phyloP scores from a whole-genome alignment of 768 basidiomycete genomes.

The Boletus sp. region DNA sequence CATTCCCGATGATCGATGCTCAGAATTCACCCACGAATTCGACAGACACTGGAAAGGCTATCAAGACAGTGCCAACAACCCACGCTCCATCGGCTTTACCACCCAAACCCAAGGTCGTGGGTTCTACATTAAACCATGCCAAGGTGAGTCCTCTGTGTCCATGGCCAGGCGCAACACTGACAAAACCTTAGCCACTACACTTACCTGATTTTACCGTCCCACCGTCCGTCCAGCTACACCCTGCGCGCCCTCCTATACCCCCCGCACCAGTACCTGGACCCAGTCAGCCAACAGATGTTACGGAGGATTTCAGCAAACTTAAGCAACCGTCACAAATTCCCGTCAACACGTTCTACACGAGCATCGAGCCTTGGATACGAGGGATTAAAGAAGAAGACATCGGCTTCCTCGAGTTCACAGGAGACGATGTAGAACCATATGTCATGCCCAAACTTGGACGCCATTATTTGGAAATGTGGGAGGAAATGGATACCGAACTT shows the following conservation, averaged over 20 bases:
- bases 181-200: slow-evolving; percentile 21
- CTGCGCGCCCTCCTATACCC: slow-evolving; percentile 59
- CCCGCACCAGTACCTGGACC: slow-evolving; percentile 72
- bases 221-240: slow-evolving; percentile 45
- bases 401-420: slow-evolving; percentile 86
- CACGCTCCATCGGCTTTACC: slow-evolving; percentile 37
- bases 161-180: slow-evolving; percentile 9
- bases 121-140: slow-evolving; percentile 40
- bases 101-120: slow-evolving; percentile 56
- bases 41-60: slow-evolving; percentile 49
- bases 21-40: slow-evolving; percentile 6
- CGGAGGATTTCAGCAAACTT: slow-evolving; percentile 82
- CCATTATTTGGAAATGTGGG: slow-evolving; percentile 92
- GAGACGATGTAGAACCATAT: slow-evolving; percentile 87
- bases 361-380: slow-evolving; percentile 87
- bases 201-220: slow-evolving; percentile 67
- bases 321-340: slow-evolving; percentile 72
- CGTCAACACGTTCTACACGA: slow-evolving; percentile 78
- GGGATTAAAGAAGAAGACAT: slow-evolving; percentile 92
- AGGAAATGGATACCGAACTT: slow-evolving; percentile 76
- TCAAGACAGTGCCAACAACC: slow-evolving; percentile 57
- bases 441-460: slow-evolving; percentile 79
- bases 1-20: not conserved
- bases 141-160: slow-evolving; percentile 43
- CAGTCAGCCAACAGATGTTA: slow-evolving; percentile 77